phyloP scores from a whole-genome alignment of 2,329 filamentous ascomycete species.

The Neofusicoccum laricinum region DNA sequence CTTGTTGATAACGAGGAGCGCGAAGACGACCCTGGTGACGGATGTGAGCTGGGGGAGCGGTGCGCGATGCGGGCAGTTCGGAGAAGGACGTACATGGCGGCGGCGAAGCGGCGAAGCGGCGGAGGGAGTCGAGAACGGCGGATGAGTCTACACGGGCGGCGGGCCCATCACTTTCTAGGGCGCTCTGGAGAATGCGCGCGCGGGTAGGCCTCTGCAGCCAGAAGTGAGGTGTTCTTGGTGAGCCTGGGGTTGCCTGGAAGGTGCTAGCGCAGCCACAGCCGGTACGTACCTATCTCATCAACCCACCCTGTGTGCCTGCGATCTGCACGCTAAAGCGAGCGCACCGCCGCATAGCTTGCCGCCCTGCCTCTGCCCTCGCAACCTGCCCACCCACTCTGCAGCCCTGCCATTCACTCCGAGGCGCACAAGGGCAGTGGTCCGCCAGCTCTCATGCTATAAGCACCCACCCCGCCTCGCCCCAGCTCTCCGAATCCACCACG shows the following conservation, averaged over 20 bases:
- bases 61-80: background rate
- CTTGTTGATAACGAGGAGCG: conserved; percentile 98
- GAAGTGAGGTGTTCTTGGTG: background rate
- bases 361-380: background rate
- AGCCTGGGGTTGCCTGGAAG: background rate
- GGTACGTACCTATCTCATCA: background rate
- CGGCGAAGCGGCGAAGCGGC: background rate
- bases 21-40: conserved; percentile 76
- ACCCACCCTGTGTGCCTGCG: background rate
- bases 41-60: conserved; percentile 1
- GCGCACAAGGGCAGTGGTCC: background rate
- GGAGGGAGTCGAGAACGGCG: background rate
- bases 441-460: background rate
- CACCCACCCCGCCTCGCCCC: background rate
- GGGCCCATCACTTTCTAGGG: background rate
- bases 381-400: background rate
- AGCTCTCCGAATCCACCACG: background rate
- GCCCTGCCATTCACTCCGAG: background rate
- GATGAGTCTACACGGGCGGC: background rate
- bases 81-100: conserved; percentile 13
- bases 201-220: background rate
- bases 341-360: background rate
- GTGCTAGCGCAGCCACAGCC: conserved; percentile 4
- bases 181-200: background rate
- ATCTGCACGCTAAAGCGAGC: background rate